phyloP scores from a whole-genome alignment of 2,329 filamentous ascomycete genomes.

The Beauveria rudraprayagi region DNA sequence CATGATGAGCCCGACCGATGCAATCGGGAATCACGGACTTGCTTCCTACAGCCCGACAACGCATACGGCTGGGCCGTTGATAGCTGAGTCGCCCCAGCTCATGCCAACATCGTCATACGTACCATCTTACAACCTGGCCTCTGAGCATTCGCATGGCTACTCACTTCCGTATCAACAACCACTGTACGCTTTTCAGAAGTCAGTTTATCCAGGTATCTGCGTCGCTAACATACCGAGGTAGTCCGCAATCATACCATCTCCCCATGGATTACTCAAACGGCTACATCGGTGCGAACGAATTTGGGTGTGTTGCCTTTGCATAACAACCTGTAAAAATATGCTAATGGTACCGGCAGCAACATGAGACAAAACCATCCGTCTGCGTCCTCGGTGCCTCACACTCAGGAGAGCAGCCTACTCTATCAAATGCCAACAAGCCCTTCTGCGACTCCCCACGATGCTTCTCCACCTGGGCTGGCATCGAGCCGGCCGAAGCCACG shows the following conservation, averaged over 20 bases:
- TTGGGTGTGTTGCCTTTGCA: not conserved
- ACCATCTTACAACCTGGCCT: constrained; percentile 40
- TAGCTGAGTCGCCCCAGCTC: constrained; percentile 40
- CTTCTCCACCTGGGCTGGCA: constrained; percentile 42
- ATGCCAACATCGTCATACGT: constrained; percentile 38
- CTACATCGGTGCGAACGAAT: constrained; percentile 4
- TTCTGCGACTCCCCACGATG: not conserved
- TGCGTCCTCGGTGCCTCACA: constrained; percentile 8
- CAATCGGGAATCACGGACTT: constrained; percentile 34
- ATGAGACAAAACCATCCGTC: not conserved
- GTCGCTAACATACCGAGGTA: not conserved
- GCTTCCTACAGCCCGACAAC: constrained; percentile 43
- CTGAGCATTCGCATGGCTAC: constrained; percentile 33
- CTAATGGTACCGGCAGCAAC: not conserved
- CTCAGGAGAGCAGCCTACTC: constrained; percentile 25
- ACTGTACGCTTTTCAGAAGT: constrained; percentile 23
- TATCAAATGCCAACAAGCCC: constrained; percentile 28
- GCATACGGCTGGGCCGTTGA: constrained; percentile 40
- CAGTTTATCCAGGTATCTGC: too few species aligned
- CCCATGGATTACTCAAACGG: constrained; percentile 34
- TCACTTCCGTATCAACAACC: constrained; percentile 26
- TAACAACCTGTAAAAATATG: too few species aligned
- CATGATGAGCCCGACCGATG: constrained; percentile 27
- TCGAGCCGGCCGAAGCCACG: constrained; percentile 83
- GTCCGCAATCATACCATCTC: constrained; percentile 30